Base-by-base conservation (phyloP, 2,329 filamentous ascomycete species). In the Ophiostoma triangulosporum region DNA sequence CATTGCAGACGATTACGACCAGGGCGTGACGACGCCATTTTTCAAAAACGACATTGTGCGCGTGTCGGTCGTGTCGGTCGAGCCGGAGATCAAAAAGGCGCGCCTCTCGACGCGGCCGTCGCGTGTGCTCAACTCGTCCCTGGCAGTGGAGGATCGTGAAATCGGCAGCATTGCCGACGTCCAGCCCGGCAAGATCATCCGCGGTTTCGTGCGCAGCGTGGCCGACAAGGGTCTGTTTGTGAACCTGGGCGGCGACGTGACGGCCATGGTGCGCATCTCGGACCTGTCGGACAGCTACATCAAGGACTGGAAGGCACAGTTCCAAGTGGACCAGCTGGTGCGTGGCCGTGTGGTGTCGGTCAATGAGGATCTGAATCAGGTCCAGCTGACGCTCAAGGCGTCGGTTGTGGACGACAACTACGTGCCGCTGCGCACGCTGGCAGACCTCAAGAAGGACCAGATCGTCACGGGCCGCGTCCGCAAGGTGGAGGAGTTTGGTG, bases 231-330 rank as follows among this genome's bases (percentile, higher is more conserved):
- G 93, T 52, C 68, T 98, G 2, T 95, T 96, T 62, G 79, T 98
- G 48, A 77, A 83, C 26, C 74, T 98, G 3, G 89, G 90, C 43
- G 86, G 87, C 17, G 81, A 84, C 58, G 76, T 95, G 17, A 86
- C 86, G 50, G 90, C 83, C 1, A 84, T 90, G 62, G 86, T 95
- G 48, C 84, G 87, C 60, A 84, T 97, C 52, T 80, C 85, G 9
- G 90, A 97, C 65, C 75, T 98, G 14, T 95, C 90, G 0, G 93
- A 98, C 65, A 78, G 80, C 7, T 98, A 83, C 66, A 71, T 98
- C 62, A 97, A 97, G 68, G 88, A 97, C 57, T 98, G 93, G 93
- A 94, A 95, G 70, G 80, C 86, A 33, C 74, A 83, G 45, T 96
- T 91, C 69, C 83, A 93, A 62, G 72, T 91, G 48, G 88, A 95